phyloP scores from a whole-genome alignment of 768 basidiomycete genomes.

The Phylloporus sp. region DNA sequence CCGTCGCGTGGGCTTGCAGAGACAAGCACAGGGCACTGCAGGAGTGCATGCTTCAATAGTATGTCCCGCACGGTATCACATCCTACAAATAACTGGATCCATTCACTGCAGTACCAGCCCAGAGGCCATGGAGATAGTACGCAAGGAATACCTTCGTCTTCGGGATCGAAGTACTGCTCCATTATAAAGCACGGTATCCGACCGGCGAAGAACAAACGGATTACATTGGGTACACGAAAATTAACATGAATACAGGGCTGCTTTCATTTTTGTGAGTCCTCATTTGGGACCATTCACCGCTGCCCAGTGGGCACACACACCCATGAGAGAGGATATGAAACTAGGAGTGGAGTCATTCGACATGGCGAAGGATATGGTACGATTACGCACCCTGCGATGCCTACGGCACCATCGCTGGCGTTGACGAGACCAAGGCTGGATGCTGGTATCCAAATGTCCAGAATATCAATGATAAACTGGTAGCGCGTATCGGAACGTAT shows the following conservation, averaged over 20 bases:
- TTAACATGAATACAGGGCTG: neutral
- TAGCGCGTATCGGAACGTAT: constrained; percentile 62
- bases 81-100: neutral
- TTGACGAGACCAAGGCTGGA: constrained; percentile 70
- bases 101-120: constrained; percentile 55
- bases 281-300: constrained; percentile 45
- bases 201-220: constrained; percentile 4
- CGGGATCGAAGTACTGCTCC: constrained; percentile 36
- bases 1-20: constrained; percentile 83
- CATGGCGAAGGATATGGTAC: constrained; percentile 1
- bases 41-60: constrained; percentile 80
- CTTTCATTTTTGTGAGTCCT: constrained; percentile 1
- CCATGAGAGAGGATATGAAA: constrained; percentile 67
- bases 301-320: constrained; percentile 63
- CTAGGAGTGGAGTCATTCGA: constrained; percentile 34
- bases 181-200: neutral
- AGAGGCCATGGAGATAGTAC: constrained; percentile 68
- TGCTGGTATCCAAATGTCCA: constrained; percentile 91
- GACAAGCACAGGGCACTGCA: constrained; percentile 65
- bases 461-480: constrained; percentile 79
- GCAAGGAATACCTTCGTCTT: constrained; percentile 68
- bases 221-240: constrained; percentile 6
- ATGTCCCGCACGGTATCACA: constrained; percentile 27
- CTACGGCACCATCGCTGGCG: constrained; percentile 81
- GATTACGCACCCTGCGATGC: constrained; percentile 72